Base-by-base conservation (phyloP, 78 protist species). In the Acrasis kona region DNA sequence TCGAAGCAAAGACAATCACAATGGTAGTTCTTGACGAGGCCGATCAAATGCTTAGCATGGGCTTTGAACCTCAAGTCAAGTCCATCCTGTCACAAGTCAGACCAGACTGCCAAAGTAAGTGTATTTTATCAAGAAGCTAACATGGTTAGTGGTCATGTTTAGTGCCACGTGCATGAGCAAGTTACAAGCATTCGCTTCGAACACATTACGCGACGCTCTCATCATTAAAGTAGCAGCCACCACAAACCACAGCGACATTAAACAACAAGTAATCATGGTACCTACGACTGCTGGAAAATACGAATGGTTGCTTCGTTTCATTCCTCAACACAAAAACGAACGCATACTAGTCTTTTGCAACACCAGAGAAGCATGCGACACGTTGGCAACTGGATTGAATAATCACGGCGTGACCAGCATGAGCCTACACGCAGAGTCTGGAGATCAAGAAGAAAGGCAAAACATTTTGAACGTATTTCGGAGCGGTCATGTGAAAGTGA, bases 121-220 rank as follows among this genome's bases (percentile, higher is more conserved):
- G n/a, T n/a, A n/a, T n/a, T n/a, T n/a, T n/a, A n/a, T n/a, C n/a
- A n/a, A n/a, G n/a, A n/a, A n/a, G n/a, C n/a, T n/a, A n/a, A n/a
- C n/a, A n/a, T n/a, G n/a, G n/a, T n/a, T n/a, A n/a, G n/a, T 96
- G 39, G 87, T 94, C 19, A 88, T 98, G 96, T 98, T 84, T 80
- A 82, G 93, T 28, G 99, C 99, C 28, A 98, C 99, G 3, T 98
- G 97, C 96, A 99, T 99, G 31, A 80, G 73, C 69, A 92, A 79
- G 70, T 93, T 98, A 39, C 96, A 87, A 77, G 7, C 10, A 39
- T 79, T 92, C 5, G 97, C 97, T 0, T 2, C 19, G 36, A 81
- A 79, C 58, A 93, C 88, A 83, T 38, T 93, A 72, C 31, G 76
- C 8, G 61, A 80, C 39, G 30, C 87, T 38, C 41, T 86, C 58